Conservation (phyloP, 1,284 basidiomycete species). For the Boletus albobrunnescens region DNA sequence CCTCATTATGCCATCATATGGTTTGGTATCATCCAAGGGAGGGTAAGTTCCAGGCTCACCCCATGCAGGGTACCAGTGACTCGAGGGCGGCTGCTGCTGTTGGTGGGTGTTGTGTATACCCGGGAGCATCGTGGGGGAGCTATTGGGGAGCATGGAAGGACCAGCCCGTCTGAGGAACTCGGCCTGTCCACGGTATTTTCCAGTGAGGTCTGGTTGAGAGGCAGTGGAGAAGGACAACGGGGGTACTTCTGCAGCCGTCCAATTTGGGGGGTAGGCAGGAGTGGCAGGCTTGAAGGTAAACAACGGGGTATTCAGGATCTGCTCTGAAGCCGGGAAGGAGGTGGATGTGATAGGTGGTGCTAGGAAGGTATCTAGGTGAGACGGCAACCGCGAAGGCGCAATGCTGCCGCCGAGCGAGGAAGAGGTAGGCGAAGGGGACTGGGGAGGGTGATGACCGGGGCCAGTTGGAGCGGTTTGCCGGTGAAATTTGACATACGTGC, state of each 20-base stretch:
- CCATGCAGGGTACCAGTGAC: constrained; percentile 24
- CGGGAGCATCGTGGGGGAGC: constrained; percentile 7
- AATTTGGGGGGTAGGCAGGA: constrained; percentile 17
- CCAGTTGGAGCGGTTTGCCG: constrained; percentile 75
- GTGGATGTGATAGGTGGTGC: constrained; percentile 23
- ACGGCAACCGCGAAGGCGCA: constrained; percentile 8
- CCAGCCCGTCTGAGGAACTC: constrained; percentile 40
- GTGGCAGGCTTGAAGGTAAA: constrained; percentile 28
- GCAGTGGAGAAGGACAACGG: constrained; percentile 21
- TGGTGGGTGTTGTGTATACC: constrained; percentile 21
- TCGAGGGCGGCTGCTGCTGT: constrained; percentile 9
- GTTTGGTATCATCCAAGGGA: constrained; percentile 28
- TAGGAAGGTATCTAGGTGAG: constrained; percentile 36
- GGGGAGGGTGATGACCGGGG: constrained; percentile 54
- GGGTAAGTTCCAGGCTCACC: constrained; percentile 19
- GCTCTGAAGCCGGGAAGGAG: constrained; percentile 22
- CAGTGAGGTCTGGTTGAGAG: constrained; percentile 39
- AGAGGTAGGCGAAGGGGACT: constrained; percentile 24
- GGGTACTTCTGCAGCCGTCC: constrained; percentile 18
- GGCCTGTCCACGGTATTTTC: constrained; percentile 48
- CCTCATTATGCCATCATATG: constrained; percentile 17
- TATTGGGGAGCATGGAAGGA: constrained; percentile 12
- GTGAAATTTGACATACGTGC: constrained; percentile 83
- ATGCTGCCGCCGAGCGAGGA: constrained; percentile 13
- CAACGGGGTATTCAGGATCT: constrained; percentile 37